Conservation (phyloP, 2,329 filamentous ascomycete genomes). For the Monosporascus sp. region DNA sequence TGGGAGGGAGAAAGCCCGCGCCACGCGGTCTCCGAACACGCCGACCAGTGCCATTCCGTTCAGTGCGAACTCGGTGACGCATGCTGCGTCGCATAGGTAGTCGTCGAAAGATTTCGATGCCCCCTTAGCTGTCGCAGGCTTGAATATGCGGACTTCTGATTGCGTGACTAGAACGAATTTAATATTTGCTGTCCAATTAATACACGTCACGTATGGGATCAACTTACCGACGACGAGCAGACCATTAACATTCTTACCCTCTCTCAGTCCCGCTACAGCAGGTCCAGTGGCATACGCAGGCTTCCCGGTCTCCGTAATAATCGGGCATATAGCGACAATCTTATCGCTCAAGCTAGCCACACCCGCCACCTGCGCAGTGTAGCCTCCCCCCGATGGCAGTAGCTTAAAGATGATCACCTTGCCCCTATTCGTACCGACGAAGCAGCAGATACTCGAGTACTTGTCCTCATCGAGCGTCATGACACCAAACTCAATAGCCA, state of each 20-base stretch:
- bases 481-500: slow-evolving; percentile 82
- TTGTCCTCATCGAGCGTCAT: slow-evolving; percentile 91
- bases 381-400: slow-evolving; percentile 68
- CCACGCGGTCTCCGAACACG: slow-evolving; percentile 76
- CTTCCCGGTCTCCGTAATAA: slow-evolving; percentile 72
- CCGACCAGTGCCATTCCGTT: slow-evolving; percentile 76
- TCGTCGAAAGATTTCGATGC: slow-evolving; percentile 87
- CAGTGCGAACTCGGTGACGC: slow-evolving; percentile 68
- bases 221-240: slow-evolving; percentile 67
- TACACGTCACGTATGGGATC: not conserved
- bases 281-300: slow-evolving; percentile 70
- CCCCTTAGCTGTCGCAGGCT: slow-evolving; percentile 79
- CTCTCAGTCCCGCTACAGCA: slow-evolving; percentile 70
- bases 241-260: slow-evolving; percentile 71
- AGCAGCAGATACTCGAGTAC: slow-evolving; percentile 90
- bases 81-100: slow-evolving; percentile 73
- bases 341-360: slow-evolving; percentile 60
- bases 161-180: slow-evolving; percentile 45
- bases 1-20: slow-evolving; percentile 81
- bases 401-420: slow-evolving; percentile 88
- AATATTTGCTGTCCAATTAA: slow-evolving; percentile 13
- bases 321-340: slow-evolving; percentile 73
- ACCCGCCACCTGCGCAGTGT: slow-evolving; percentile 68
- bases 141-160: slow-evolving; percentile 83
- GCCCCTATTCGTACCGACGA: slow-evolving; percentile 82